Evolutionary conservation across 768 basidiomycete species (phyloP).

Genomic region (Trametes villosa): DNA sequence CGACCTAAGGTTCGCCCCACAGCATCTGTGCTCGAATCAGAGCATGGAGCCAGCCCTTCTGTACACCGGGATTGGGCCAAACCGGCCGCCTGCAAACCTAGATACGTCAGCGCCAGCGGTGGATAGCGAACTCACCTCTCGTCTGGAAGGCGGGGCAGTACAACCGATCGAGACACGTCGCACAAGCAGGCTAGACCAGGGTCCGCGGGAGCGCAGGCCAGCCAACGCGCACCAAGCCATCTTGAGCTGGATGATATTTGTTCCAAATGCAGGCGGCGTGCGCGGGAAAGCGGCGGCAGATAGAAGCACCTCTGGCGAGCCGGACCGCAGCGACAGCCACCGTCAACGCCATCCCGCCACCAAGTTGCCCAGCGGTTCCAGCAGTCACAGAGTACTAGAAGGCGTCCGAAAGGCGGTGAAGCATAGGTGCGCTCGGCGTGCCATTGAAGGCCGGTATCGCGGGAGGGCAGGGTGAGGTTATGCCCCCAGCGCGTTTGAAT

Average conservation of each 20-base stretch:
- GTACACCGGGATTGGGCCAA: too few relatives aligned
- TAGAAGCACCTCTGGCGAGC: not conserved
- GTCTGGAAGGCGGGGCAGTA: not conserved
- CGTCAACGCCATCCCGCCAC: not conserved
- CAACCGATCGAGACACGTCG: not conserved
- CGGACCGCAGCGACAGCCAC: not conserved
- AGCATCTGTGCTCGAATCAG: not conserved
- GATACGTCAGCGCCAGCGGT: not conserved
- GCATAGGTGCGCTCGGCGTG: not conserved
- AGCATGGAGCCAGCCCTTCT: not conserved
- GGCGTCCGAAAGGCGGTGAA: not conserved
- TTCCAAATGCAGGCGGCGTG: not conserved
- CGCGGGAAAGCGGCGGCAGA: slow-evolving; percentile 4
- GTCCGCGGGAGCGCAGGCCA: not conserved
- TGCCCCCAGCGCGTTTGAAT: not conserved
- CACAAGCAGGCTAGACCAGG: not conserved
- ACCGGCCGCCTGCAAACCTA: too few relatives aligned
- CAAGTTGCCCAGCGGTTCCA: not conserved
- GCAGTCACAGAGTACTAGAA: not conserved
- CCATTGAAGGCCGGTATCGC: not conserved
- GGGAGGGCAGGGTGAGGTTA: not conserved
- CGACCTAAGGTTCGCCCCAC: not conserved
- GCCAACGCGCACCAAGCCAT: not conserved
- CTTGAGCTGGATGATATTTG: slow-evolving; percentile 3
- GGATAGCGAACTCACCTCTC: not conserved